A percentile compares a stretch with the other conserved stretches of the same genome.
Conservation (phyloP, 148 eudicot genomes). For the Oxyria digyna region DNA sequence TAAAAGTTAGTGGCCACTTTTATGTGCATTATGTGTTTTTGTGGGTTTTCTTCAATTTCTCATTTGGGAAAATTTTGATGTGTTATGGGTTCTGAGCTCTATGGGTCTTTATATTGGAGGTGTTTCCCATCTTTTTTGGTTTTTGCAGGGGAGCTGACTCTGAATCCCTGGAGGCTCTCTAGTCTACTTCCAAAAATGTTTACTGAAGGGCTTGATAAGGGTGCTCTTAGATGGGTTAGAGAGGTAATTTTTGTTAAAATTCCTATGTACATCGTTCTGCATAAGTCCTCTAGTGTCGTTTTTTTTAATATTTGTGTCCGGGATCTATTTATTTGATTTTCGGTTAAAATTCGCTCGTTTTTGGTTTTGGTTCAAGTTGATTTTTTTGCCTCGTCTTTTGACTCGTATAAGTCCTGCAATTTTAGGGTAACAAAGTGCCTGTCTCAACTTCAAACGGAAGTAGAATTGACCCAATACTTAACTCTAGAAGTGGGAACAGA, state of each 20-base stretch:
- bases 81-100: background rate
- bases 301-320: background rate
- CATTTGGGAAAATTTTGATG: background rate
- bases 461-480: constrained; percentile 35
- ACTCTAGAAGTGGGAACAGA: constrained; percentile 16
- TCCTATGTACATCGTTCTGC: background rate
- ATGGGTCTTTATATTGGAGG: constrained; percentile 3
- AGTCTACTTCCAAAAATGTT: constrained; percentile 33
- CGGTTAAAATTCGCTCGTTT: background rate
- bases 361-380: background rate
- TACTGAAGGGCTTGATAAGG: constrained; percentile 62
- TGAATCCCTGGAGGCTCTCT: background rate
- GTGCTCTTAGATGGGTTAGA: constrained; percentile 57
- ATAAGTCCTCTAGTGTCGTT: background rate
- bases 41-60: background rate
- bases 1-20: no score
- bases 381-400: background rate
- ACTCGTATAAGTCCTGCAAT: background rate
- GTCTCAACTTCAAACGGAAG: constrained; percentile 28
- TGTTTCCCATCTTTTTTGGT: background rate
- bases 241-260: constrained; percentile 24
- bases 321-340: background rate
- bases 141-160: constrained; percentile 18
- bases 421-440: constrained; percentile 49
- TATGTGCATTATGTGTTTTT: background rate